Conservation (phyloP, 805 yeast species). For the Candida morakotiae region DNA sequence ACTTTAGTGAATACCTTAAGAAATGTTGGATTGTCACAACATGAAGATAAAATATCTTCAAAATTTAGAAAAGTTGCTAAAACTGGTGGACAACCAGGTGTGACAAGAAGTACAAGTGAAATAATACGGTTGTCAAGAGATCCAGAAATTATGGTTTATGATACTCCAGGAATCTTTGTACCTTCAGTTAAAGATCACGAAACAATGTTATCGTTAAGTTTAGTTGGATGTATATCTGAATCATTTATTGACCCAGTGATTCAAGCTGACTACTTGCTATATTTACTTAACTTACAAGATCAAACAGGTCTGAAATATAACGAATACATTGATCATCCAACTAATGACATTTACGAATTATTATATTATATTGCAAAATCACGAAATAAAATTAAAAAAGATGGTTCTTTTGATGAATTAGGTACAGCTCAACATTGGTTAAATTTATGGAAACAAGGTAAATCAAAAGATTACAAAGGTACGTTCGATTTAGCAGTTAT, state of each 20-base stretch:
- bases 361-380: conserved; percentile 45
- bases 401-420: conserved; percentile 43
- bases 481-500: conserved; percentile 35
- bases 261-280: conserved; percentile 82
- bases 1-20: conserved; percentile 77
- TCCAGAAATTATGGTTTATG: conserved; percentile 70
- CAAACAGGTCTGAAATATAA: conserved; percentile 41
- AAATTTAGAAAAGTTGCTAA: conserved; percentile 62
- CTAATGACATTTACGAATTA: conserved; percentile 64
- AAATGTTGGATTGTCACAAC: conserved; percentile 29
- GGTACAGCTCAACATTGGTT: conserved; percentile 66
- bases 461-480: conserved; percentile 25
- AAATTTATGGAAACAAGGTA: conserved; percentile 58
- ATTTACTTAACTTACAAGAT: conserved; percentile 62
- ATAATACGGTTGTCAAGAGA: conserved; percentile 57
- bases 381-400: conserved; percentile 31
- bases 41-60: conserved; percentile 24
- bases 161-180: conserved; percentile 89
- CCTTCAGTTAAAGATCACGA: conserved; percentile 65
- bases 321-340: conserved; percentile 54
- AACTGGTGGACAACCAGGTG: conserved; percentile 89
- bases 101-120: conserved; percentile 76
- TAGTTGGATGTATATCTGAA: conserved; percentile 72
- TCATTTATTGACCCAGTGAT: conserved; percentile 76
- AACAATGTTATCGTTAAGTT: conserved; percentile 69